Evolutionary conservation across 2,329 filamentous ascomycete genomes (phyloP), one percentile per base, ranked within the genome.

Genomic region (Allantophomopsis lycopodina): DNA sequence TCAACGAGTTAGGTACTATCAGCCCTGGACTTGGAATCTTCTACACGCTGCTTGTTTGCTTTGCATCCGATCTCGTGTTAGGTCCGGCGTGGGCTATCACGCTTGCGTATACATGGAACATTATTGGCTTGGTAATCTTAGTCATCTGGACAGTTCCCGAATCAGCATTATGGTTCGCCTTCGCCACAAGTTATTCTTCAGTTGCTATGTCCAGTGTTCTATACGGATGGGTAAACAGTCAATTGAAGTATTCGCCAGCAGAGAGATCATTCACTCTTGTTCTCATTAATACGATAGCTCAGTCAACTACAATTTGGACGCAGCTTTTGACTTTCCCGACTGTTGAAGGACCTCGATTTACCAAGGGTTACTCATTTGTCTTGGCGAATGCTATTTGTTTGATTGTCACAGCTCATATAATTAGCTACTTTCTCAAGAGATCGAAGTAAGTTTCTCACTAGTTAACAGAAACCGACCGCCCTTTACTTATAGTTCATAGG

Each of bases 111-210:
- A 42, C 49, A 0, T 69, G 66, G 63, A 74, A 76, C 44, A 61
- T 66, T 20, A 61, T 68, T 28, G 71, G 69, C 1, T 51, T 72
- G 20, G 56, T 68, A n/a, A 69, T 75, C 18, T 57, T 74, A 4
- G 59, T 65, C 1, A 55, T 73, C 8, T 77, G 71, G 73, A 53
- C 69, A 14, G 70, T 76, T 0, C 69, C 71, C 0, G 69, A 75
- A 42, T 49, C 61, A 0, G 66, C 69, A 0, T 57, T 64, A 13
- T 75, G 69, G 68, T 71, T 71, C 39, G 68, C 67, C 0, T 72
- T 70, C 45, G 55, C 59, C 39, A 64, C 58, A 1, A 60, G 55
- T 0, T 65, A 63, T 44, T 58, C 57, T 0, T 56, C 60, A 4
- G 61, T 63, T 7, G 62, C 65, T 1, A 63, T 68, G 57, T 64